Evolutionary conservation across 2,329 filamentous ascomycete species (phyloP).

Genomic region (Amphichorda felina): DNA sequence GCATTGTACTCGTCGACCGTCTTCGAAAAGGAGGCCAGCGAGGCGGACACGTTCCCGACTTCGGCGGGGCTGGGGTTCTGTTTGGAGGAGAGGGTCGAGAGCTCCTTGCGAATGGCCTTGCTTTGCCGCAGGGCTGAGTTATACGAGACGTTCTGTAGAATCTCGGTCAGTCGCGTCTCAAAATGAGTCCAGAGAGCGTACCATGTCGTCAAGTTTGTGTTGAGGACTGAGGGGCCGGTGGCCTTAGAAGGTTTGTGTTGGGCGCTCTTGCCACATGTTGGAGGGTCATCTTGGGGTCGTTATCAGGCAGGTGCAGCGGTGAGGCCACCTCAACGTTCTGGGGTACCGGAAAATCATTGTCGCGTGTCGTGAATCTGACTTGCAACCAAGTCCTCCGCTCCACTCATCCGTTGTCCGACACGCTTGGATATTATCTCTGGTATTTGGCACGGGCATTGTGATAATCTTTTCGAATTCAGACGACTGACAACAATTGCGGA

Average conservation of each 20-base stretch:
- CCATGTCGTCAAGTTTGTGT: too few species aligned
- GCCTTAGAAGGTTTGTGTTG: too few species aligned
- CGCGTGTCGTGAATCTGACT: not conserved
- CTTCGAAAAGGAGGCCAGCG: conserved; percentile 69
- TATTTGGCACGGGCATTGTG: too few species aligned
- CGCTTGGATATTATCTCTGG: not conserved
- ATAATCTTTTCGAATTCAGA: not conserved
- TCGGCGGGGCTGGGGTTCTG: conserved; percentile 44
- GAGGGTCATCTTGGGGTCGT: too few species aligned
- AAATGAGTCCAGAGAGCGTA: not conserved
- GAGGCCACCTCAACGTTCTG: not conserved
- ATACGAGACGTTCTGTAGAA: conserved; percentile 62
- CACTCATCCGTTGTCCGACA: too few species aligned
- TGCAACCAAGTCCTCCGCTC: too few species aligned
- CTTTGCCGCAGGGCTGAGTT: conserved; percentile 80
- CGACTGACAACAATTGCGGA: too few species aligned
- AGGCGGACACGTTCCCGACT: conserved; percentile 63
- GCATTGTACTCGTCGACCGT: conserved; percentile 87
- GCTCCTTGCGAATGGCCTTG: conserved; percentile 64
- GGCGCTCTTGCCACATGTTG: not conserved
- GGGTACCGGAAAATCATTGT: conserved; percentile 1
- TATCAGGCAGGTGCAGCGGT: too few species aligned
- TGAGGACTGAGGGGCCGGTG: too few species aligned
- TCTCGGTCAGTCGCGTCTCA: not conserved
- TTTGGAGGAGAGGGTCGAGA: conserved; percentile 56